Conservation (phyloP, 2,329 filamentous ascomycete genomes). For the Penicillium sp. region DNA sequence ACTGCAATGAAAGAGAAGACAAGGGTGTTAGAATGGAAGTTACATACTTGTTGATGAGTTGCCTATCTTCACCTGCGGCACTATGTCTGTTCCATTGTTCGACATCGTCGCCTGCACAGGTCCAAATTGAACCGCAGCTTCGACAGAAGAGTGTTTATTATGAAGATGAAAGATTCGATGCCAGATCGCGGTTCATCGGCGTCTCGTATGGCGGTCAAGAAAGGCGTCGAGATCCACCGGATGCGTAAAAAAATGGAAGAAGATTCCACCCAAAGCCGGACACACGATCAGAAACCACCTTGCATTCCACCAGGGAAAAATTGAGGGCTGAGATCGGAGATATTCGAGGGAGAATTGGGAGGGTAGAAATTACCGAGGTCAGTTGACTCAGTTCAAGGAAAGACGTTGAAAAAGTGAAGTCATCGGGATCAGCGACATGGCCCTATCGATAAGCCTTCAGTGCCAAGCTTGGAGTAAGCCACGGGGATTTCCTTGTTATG, state of each 20-base stretch:
- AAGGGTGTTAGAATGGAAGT: not conserved
- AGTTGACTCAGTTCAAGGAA: not conserved
- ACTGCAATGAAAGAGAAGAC: not conserved
- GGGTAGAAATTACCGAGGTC: not conserved
- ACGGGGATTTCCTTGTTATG: too few relatives aligned
- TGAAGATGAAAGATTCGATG: constrained; percentile 5
- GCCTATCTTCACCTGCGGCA: constrained; percentile 29
- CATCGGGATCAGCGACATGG: not conserved
- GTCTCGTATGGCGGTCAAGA: constrained; percentile 2
- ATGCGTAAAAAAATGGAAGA: constrained; percentile 8
- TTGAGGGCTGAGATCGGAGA: not conserved
- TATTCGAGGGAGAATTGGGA: not conserved
- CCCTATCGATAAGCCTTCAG: constrained; percentile 4
- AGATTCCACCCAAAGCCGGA: not conserved
- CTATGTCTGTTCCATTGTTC: constrained; percentile 29
- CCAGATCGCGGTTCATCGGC: constrained; percentile 10
- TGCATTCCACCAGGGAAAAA: constrained; percentile 7
- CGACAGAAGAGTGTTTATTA: not conserved
- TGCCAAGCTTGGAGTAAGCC: not conserved
- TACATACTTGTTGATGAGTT: constrained; percentile 33
- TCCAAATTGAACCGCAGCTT: not conserved
- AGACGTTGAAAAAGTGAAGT: constrained; percentile 8
- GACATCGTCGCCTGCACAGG: constrained; percentile 26
- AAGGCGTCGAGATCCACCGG: constrained; percentile 1
- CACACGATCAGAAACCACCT: not conserved